Evolutionary conservation across 345 rosid genomes (phyloP), one percentile per base, ranked within the genome.

Genomic region (Laguncularia racemosa): DNA sequence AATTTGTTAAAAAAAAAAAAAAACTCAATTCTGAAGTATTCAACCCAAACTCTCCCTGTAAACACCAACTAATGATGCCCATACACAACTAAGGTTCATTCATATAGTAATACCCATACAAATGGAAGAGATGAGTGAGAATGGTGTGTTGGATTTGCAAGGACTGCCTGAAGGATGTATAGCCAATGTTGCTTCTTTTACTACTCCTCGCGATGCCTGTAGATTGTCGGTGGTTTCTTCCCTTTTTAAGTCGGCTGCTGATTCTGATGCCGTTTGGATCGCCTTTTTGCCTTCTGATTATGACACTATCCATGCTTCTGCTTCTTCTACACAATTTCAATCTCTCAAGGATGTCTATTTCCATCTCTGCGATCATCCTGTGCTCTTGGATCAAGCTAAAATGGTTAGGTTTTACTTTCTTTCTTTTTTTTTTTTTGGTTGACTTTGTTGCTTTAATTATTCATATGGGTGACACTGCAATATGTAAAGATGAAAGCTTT

Each of bases 181-280:
- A n/a, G 80, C 83, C 26, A 56, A 48, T 57, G 60, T 84, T 7
- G 45, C 85, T 4, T 75, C 85, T 3, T 69, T 58, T 3, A 85
- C 91, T 0, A 57, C 51, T 12, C 91, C 88, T 16, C 61, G 43
- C 16, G 89, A 85, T 2, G 78, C 81, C 12, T 76, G 87, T 50
- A 66, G 69, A 13, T 50, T 74, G 28, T 68, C 87, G 0, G 44
- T 60, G 43, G 91, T 89, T 23, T 81, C 85, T 10, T 68, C 67
- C 12, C 4, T 53, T 0, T 77, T 81, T 33, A 75, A 65, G 56
- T 77, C 71, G 0, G 86, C 81, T 2, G 75, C 83, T 0, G 65
- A 70, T 1, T 84, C 91, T 18, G 85, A 86, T 61, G 61, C 70
- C n/a, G 82, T 89, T 6, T 84, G 95, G 96, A 75, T 68, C 4